A percentile compares a stretch with the other conserved stretches of the same genome.
These are phyloP conservation scores for Volutella citrinella DNA, from an alignment of 2,329 filamentous ascomycete genomes.

Conservation along the genomic window DNA sequence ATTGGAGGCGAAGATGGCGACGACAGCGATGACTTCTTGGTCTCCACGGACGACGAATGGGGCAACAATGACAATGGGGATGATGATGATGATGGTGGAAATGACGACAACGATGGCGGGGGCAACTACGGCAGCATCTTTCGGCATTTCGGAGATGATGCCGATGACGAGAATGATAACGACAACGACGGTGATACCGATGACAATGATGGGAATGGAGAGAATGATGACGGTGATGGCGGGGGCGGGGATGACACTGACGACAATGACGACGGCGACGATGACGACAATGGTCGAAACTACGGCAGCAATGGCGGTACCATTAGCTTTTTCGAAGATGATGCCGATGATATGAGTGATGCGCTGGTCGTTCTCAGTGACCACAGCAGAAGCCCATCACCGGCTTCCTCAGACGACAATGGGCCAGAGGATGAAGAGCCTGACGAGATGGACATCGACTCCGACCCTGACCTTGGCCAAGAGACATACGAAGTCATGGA, in stretches of 20 bases:
- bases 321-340: neutral
- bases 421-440: neutral
- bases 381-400: too few relatives aligned
- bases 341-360: neutral
- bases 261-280: too few relatives aligned
- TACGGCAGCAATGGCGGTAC: neutral
- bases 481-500: neutral
- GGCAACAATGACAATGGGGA: too few relatives aligned
- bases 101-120: constrained; percentile 1
- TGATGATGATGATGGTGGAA: neutral
- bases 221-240: constrained; percentile 1
- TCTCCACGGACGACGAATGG: neutral
- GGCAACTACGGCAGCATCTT: neutral
- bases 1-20: neutral
- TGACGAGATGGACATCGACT: neutral
- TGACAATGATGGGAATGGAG: neutral
- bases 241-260: constrained; percentile 6
- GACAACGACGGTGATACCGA: neutral
- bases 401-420: neutral
- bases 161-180: neutral
- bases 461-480: neutral
- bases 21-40: neutral
- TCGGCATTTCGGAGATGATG: neutral
- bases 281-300: neutral
- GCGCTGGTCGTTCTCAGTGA: neutral